A percentile compares a stretch with the other conserved stretches of the same genome.
phyloP scores from a whole-genome alignment of 2,329 filamentous ascomycete species.

The Chaetothyriales sp. region DNA sequence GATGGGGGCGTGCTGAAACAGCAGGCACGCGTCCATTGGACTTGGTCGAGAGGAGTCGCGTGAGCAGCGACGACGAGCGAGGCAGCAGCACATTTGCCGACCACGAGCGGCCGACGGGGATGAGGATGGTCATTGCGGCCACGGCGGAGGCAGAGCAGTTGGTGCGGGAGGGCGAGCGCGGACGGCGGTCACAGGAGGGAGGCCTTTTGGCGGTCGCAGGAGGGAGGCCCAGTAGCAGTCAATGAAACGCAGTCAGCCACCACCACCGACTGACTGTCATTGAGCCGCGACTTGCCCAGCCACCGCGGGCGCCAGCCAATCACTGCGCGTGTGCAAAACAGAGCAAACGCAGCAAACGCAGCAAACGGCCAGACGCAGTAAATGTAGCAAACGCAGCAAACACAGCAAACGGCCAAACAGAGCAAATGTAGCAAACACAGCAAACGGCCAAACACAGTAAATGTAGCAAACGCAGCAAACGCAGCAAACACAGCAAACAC shows the following conservation, averaged over 20 bases:
- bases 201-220: neutral
- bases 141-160: neutral
- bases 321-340: neutral
- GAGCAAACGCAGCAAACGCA: too few species aligned
- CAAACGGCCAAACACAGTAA: too few species aligned
- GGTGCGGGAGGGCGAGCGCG: too few species aligned
- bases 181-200: neutral
- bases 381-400: too few species aligned
- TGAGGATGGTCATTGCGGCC: conserved; percentile 11
- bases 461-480: neutral
- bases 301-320: neutral
- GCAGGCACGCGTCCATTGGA: conserved; percentile 14
- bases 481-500: too few species aligned
- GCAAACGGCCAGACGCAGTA: too few species aligned
- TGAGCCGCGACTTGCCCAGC: neutral
- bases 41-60: conserved; percentile 13
- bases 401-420: neutral
- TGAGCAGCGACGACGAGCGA: conserved; percentile 13
- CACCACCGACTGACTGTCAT: neutral
- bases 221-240: neutral
- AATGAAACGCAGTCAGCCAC: neutral
- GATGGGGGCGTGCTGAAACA: conserved; percentile 8
- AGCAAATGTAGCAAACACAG: neutral
- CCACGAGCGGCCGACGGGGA: conserved; percentile 11
- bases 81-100: conserved; percentile 10